Percentiles rank a stretch among this genome's conserved stretches.
Conservation (phyloP, 768 basidiomycete genomes). For the Lactarius tabidus region DNA sequence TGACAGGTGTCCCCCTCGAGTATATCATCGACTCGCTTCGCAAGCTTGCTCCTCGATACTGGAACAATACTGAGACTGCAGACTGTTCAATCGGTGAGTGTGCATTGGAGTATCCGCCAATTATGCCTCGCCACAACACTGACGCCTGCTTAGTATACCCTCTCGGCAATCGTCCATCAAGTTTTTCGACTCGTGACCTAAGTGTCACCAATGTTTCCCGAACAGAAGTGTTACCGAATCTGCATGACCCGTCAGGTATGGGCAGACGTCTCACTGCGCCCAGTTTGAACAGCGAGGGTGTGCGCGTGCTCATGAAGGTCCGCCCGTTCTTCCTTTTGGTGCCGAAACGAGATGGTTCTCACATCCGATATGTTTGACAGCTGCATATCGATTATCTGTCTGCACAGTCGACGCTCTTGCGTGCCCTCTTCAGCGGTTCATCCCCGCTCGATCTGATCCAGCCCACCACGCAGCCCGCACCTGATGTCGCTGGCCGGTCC, state of each 20-base stretch:
- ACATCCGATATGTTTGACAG: constrained; percentile 36
- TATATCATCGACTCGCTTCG: constrained; percentile 71
- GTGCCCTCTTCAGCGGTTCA: constrained; percentile 65
- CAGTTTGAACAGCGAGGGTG: constrained; percentile 40
- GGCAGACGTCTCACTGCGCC: constrained; percentile 53
- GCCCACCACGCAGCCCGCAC: constrained; percentile 30
- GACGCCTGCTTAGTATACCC: constrained; percentile 17
- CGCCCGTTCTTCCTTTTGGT: constrained; percentile 24
- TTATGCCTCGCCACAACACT: background rate
- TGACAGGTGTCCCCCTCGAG: constrained; percentile 62
- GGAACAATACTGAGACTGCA: constrained; percentile 71
- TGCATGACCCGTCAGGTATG: constrained; percentile 41
- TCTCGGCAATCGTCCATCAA: background rate
- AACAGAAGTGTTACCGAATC: constrained; percentile 24
- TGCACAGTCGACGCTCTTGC: constrained; percentile 74
- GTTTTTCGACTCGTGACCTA: background rate
- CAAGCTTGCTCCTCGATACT: constrained; percentile 60
- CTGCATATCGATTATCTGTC: constrained; percentile 78
- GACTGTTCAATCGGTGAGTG: constrained; percentile 72
- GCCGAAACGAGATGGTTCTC: constrained; percentile 6
- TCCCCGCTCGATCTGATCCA: constrained; percentile 56
- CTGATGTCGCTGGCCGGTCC: constrained; percentile 21
- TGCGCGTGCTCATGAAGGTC: constrained; percentile 62
- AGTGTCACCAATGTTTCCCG: constrained; percentile 10
- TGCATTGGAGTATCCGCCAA: background rate